Evolutionary conservation across 495 filamentous ascomycete genomes (phyloP), one percentile per base, ranked within the genome.

Genomic region (Pseudoneurospora amorphoporcata): DNA sequence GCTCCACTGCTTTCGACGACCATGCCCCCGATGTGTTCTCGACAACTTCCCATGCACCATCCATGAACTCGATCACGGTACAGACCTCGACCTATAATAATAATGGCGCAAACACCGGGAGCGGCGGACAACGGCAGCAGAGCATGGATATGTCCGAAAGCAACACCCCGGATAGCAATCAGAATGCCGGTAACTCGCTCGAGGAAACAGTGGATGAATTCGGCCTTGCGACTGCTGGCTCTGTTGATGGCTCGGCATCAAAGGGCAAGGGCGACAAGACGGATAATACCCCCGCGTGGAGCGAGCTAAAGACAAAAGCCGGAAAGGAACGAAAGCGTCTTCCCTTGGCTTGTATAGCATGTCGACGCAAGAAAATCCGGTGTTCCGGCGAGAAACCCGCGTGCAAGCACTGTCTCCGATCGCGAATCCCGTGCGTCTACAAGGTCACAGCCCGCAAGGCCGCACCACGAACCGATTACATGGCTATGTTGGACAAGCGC

Each of bases 381-480:
- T 99, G 95, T 79, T 98, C 95, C 29, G 95, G 95, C 69, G 95
- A 98, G 83, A 98, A 97, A 81, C 95, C 95, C 14, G 92, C 94
- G 2, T 99, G 95, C 84, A 97, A 96, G 79, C 95, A 99, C 84
- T 99, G 95, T 81, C 87, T 96, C 72, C 87, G 94, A 69, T 97
- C 94, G 71, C 88, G 95, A 47, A 97, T 97, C 76, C 95, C 95
- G 6, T 99, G 95, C 79, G 94, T 98, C n/a, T 99, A 99, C 86
- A 98, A 98, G 78, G 92, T 97, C 65, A 97, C 95, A 0, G 94
- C 94, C 10, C 86, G 95, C 73, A 98, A 98, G 80, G 94, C 94
- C 3, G 94, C 94, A n/a, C 95, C 95, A 43, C 87, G 95, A 72
- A 97, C 95, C 17, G 95, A 98, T 80, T 99, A 98, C 81, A 99